Conservation (phyloP, 805 yeast genomes). For the Nematodospora valgi region DNA sequence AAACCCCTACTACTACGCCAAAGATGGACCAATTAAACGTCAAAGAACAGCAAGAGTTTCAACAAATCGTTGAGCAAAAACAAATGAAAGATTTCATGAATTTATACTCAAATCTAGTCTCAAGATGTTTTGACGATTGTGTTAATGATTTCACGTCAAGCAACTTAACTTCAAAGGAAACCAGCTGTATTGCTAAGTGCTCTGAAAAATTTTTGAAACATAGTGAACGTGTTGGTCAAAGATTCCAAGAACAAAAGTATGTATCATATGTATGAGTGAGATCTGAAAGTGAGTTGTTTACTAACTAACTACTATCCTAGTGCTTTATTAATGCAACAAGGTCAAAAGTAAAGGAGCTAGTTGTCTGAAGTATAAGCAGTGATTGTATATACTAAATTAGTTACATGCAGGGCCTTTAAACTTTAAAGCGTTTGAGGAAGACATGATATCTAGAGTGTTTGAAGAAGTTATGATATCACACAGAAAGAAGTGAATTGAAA, state of each 20-base stretch:
- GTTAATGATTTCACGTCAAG: constrained; percentile 97
- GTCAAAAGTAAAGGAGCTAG: constrained; percentile 10
- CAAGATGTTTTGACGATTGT: constrained; percentile 96
- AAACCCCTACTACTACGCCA: too few relatives aligned
- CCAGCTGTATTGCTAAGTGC: constrained; percentile 82
- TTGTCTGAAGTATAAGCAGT: background rate
- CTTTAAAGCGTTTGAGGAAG: too few relatives aligned
- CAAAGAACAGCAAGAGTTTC: constrained; percentile 96
- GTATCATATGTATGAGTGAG: constrained; percentile 14
- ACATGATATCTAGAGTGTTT: too few relatives aligned
- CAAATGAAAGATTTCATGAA: constrained; percentile 99
- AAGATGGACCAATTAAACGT: constrained; percentile 91
- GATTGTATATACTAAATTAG: too few relatives aligned
- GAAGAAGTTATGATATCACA: too few relatives aligned
- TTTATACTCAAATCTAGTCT: constrained; percentile 88
- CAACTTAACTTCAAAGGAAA: constrained; percentile 80
- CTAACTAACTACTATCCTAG: constrained; percentile 26
- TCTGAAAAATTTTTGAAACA: constrained; percentile 97
- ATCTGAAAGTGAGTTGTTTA: constrained; percentile 9
- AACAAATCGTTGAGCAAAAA: constrained; percentile 91
- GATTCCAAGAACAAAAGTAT: constrained; percentile 96
- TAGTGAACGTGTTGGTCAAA: constrained; percentile 95
- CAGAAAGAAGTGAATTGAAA: too few relatives aligned
- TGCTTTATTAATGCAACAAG: constrained; percentile 68
- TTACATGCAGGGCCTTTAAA: too few relatives aligned